A percentile compares a stretch with the other conserved stretches of the same genome.
phyloP scores from a whole-genome alignment of 768 basidiomycete genomes.

The Rhodosporidiobolus odoratus region DNA sequence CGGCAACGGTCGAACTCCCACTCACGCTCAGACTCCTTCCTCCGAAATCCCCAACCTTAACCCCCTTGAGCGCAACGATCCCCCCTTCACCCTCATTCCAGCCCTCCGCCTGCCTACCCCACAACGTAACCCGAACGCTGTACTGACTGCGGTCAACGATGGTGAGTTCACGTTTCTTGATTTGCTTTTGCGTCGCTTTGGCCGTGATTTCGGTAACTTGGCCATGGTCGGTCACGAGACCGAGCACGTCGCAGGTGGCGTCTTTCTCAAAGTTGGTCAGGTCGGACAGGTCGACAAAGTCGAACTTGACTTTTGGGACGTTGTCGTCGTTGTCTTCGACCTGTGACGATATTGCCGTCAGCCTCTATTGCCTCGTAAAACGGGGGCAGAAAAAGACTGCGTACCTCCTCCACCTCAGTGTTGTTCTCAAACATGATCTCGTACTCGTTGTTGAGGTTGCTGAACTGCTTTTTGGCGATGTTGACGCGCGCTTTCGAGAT shows the following conservation, averaged over 20 bases:
- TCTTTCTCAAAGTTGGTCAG: slow-evolving; percentile 69
- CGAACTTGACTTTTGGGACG: slow-evolving; percentile 77
- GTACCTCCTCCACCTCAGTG: slow-evolving; percentile 62
- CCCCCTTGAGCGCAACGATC: slow-evolving; percentile 90
- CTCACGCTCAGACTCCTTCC: slow-evolving; percentile 80
- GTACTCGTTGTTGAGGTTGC: slow-evolving; percentile 82
- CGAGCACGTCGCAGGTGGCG: slow-evolving; percentile 76
- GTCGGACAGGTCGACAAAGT: slow-evolving; percentile 63
- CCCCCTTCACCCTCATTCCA: slow-evolving; percentile 41
- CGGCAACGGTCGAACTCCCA: slow-evolving; percentile 70
- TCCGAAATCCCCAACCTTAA: slow-evolving; percentile 85
- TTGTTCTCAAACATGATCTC: slow-evolving; percentile 78
- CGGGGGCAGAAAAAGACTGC: neutral
- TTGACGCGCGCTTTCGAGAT: slow-evolving; percentile 86
- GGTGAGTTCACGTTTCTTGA: slow-evolving; percentile 80
- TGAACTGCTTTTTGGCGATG: slow-evolving; percentile 95
- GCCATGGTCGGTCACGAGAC: slow-evolving; percentile 70
- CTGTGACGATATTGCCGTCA: slow-evolving; percentile 49
- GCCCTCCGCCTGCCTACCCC: slow-evolving; percentile 90
- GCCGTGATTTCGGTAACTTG: slow-evolving; percentile 66
- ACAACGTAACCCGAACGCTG: slow-evolving; percentile 77
- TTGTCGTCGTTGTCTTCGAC: slow-evolving; percentile 65
- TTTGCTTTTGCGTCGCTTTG: slow-evolving; percentile 68
- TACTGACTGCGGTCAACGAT: slow-evolving; percentile 77
- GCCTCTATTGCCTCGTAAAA: neutral